Evolutionary conservation across 2,329 filamentous ascomycete genomes (phyloP).

Genomic region (Colletotrichum sidae): DNA sequence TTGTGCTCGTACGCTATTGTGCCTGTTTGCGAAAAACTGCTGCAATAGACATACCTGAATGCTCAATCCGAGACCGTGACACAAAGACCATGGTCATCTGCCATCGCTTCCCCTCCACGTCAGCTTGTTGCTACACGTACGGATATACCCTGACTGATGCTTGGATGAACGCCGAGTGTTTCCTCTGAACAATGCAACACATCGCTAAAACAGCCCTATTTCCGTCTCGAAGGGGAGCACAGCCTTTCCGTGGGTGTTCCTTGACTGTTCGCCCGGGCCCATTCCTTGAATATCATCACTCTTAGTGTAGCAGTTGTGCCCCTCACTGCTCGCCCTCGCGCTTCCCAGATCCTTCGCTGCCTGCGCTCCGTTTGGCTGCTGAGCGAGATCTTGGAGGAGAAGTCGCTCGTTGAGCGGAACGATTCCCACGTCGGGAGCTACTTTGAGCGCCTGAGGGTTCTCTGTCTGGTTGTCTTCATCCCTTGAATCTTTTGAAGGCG

Average conservation of each 20-base stretch:
- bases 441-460: too few species aligned
- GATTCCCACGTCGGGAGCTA: too few species aligned
- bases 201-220: constrained; percentile 6
- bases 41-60: too few species aligned
- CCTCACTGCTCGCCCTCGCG: background rate
- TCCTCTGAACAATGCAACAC: constrained; percentile 7
- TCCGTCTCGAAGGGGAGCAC: constrained; percentile 16
- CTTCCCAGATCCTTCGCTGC: background rate
- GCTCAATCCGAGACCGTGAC: constrained; percentile 6
- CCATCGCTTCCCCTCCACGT: background rate
- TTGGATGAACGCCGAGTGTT: constrained; percentile 10
- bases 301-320: constrained; percentile 5
- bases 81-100: background rate
- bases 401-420: too few species aligned
- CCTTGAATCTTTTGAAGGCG: background rate
- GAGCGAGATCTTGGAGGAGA: background rate
- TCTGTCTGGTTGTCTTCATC: background rate
- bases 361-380: background rate
- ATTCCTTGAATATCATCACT: constrained; percentile 5
- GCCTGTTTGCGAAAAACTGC: background rate
- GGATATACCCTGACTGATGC: background rate
- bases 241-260: constrained; percentile 9
- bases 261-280: constrained; percentile 3
- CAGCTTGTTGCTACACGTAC: background rate
- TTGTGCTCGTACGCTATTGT: background rate